phyloP scores from a whole-genome alignment of 1,139 yeast species.

The Taphrina confusa region DNA sequence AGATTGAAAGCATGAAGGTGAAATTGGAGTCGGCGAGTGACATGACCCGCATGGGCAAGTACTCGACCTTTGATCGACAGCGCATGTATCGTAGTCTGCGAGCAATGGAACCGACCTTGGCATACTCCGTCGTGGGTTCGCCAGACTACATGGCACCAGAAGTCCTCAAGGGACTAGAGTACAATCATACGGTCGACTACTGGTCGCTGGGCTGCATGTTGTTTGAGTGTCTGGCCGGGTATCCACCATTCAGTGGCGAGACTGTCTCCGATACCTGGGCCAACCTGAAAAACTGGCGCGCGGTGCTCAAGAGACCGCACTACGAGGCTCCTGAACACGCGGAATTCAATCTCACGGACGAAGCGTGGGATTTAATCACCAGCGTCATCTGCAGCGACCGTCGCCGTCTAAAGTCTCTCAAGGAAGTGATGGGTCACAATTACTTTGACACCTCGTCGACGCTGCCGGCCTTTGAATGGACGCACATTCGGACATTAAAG shows the following conservation, averaged over 20 bases:
- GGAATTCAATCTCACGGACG: conserved; percentile 52
- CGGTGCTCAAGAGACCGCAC: conserved; percentile 83
- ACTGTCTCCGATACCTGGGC: conserved; percentile 93
- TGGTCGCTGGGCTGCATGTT: conserved; percentile 98
- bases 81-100: conserved; percentile 66
- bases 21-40: conserved; percentile 67
- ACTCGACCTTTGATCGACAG: conserved; percentile 37
- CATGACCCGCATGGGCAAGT: conserved; percentile 56
- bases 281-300: conserved; percentile 90
- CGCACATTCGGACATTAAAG: conserved; percentile 50
- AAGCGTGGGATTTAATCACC: conserved; percentile 90
- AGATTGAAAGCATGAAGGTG: conserved; percentile 89
- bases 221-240: conserved; percentile 89
- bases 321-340: conserved; percentile 43
- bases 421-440: conserved; percentile 73
- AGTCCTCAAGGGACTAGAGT: conserved; percentile 88
- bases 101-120: conserved; percentile 65
- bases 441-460: conserved; percentile 57
- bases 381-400: conserved; percentile 76
- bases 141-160: conserved; percentile 99
- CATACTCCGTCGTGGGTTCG: conserved; percentile 94
- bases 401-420: conserved; percentile 71
- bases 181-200: conserved; percentile 95
- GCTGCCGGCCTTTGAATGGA: conserved; percentile 69
- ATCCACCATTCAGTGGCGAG: conserved; percentile 95